Conservation (phyloP, 768 basidiomycete genomes). For the Albatrellus ellisii region DNA sequence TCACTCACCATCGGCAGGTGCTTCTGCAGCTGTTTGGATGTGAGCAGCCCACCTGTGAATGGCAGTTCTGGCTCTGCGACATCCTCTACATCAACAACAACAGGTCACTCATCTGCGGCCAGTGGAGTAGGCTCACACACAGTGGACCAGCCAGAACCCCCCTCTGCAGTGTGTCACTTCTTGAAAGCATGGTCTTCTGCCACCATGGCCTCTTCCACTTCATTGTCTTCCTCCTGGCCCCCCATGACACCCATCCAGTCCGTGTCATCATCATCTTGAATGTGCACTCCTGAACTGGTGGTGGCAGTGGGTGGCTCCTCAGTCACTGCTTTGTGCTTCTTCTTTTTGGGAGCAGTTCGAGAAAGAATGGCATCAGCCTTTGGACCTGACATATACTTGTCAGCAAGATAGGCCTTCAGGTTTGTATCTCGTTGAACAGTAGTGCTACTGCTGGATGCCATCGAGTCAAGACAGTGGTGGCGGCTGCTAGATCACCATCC, state of each 20-base stretch:
- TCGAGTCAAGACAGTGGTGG: too few species aligned
- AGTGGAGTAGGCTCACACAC: constrained; percentile 44
- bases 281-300: constrained; percentile 8
- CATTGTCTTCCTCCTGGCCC: constrained; percentile 45
- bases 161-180: constrained; percentile 46
- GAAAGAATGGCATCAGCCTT: constrained; percentile 93
- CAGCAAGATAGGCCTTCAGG: constrained; percentile 76
- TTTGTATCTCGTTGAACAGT: too few species aligned
- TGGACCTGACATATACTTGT: constrained; percentile 92
- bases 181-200: constrained; percentile 72
- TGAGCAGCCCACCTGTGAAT: constrained; percentile 68
- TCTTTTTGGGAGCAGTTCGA: constrained; percentile 46
- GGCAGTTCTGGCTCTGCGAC: too few species aligned
- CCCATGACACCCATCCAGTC: constrained; percentile 41
- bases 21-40: constrained; percentile 61
- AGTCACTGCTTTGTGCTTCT: constrained; percentile 50
- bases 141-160: constrained; percentile 63
- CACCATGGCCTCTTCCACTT: constrained; percentile 49
- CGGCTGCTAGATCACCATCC: too few species aligned
- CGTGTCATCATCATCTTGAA: constrained; percentile 53
- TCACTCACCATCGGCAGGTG: constrained; percentile 31
- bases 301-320: constrained; percentile 19
- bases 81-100: constrained; percentile 35
- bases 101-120: constrained; percentile 57
- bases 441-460: too few species aligned